Evolutionary conservation across 257 asterid species (phyloP).

Genomic region (Fraxinus anomala): DNA sequence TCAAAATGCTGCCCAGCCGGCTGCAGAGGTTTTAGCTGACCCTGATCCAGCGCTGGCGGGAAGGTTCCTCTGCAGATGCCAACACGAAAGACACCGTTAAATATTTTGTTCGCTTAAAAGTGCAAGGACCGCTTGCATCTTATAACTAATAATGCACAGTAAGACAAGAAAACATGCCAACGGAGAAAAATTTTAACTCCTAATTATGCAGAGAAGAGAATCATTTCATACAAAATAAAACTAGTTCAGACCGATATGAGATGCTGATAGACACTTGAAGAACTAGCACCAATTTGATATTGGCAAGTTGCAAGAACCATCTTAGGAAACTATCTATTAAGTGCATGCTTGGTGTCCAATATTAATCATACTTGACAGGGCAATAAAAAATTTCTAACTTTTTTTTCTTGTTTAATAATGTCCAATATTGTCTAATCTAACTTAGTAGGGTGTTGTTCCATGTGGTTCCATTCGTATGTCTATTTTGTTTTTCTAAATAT

Average conservation of each 20-base stretch:
- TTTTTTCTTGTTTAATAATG: not conserved
- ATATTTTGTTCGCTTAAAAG: not conserved
- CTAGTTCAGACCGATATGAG: not conserved
- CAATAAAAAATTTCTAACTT: not conserved
- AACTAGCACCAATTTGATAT: not conserved
- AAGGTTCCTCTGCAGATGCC: conserved; percentile 72
- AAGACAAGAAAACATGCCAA: not conserved
- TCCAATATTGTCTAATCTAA: not conserved
- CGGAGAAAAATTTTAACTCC: not conserved
- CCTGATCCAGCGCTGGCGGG: conserved; percentile 69
- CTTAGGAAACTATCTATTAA: not conserved
- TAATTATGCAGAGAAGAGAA: too few relatives aligned
- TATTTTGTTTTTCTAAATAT: not conserved
- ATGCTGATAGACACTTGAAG: not conserved
- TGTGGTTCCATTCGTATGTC: not conserved
- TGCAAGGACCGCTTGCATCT: not conserved
- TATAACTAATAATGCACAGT: not conserved
- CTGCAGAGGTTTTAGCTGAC: conserved; percentile 64
- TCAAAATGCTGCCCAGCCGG: conserved; percentile 99
- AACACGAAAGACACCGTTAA: conserved; percentile 8
- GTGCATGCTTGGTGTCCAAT: not conserved
- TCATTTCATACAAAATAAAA: too few relatives aligned
- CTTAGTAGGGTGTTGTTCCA: not conserved
- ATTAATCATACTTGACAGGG: not conserved
- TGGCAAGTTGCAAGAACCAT: not conserved